Evolutionary conservation across 2,329 filamentous ascomycete species (phyloP), one percentile per base, ranked within the genome.

Genomic region (Eurotiales sp.): DNA sequence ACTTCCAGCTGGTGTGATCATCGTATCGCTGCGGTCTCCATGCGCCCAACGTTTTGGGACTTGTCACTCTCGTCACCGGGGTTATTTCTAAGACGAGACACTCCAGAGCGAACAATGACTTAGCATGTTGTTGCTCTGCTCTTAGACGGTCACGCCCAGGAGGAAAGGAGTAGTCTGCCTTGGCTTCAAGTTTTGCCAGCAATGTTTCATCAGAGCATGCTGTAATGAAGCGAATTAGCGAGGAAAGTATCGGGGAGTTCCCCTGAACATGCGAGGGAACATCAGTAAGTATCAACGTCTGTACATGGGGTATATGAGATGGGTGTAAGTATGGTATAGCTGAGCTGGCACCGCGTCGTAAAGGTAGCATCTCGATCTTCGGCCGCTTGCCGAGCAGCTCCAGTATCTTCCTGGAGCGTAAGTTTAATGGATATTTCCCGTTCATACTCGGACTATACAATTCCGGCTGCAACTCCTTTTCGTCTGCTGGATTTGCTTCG

Each of bases 141-240:
- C 69, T 65, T 7, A 70, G 67, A 7, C 79, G 74, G 54, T 72
- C 72, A 41, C 75, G 72, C 1, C 80, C 81, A 2, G 81, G 80
- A n/a, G 81, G 80, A 2, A 83, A 68, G 1, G 77, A 74, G 58
- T 83, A 84, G 46, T 81, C 78, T n/a, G 77, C 73, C 30, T 66
- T 68, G 2, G 81, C 80, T 58, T 78, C 74, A 11, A 78, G 70
- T 4, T 66, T 72, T 17, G 81, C 79, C 8, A 82, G 72, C 10
- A 72, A 62, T 0, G 74, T 64, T 66, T 84, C 81, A 49, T 78
- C 73, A 12, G 80, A 79, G 57, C 80, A 83, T 39, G 77, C 73
- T 46, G 71, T 75, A 55, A 84, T 77, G 61, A 82, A 84, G 11
- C 73, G 66, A 41, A 75, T 77, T 4, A 85, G 64, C 6, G 72